Conservation (phyloP, 768 basidiomycete species). For the Paxillus involutus region DNA sequence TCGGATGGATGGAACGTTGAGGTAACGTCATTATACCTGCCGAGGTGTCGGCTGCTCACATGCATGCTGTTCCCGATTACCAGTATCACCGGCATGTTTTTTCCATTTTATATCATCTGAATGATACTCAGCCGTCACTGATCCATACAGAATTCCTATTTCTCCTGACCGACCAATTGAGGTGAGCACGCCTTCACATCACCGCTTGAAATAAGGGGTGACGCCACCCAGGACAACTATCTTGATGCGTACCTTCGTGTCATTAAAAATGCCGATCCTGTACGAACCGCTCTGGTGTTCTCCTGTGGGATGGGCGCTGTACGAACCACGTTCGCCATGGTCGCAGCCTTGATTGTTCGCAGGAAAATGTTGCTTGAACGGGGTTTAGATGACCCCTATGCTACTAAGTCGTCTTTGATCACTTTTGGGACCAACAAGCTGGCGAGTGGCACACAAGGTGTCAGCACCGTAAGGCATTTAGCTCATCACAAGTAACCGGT, state of each 20-base stretch:
- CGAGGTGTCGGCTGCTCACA: slow-evolving; percentile 3
- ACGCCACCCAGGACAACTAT: slow-evolving; percentile 73
- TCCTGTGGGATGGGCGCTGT: slow-evolving; percentile 98
- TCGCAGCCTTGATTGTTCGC: slow-evolving; percentile 84
- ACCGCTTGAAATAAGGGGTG: background rate
- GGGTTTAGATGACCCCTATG: slow-evolving; percentile 81
- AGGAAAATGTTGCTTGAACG: slow-evolving; percentile 65
- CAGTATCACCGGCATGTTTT: slow-evolving; percentile 72
- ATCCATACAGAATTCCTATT: slow-evolving; percentile 77
- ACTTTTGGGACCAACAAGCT: slow-evolving; percentile 11
- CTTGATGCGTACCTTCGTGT: slow-evolving; percentile 89
- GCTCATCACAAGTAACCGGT: background rate
- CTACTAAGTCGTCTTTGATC: slow-evolving; percentile 33
- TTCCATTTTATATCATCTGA: background rate
- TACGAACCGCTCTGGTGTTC: slow-evolving; percentile 82
- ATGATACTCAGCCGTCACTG: slow-evolving; percentile 9
- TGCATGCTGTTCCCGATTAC: slow-evolving; percentile 12
- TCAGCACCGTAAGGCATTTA: slow-evolving; percentile 46
- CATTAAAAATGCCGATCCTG: slow-evolving; percentile 77
- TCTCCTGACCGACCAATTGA: slow-evolving; percentile 91
- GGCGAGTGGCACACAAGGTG: slow-evolving; percentile 34
- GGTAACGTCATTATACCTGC: slow-evolving; percentile 35
- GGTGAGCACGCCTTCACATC: slow-evolving; percentile 36
- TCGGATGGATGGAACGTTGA: slow-evolving; percentile 90
- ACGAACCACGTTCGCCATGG: slow-evolving; percentile 95